A percentile compares a stretch with the other conserved stretches of the same genome.
Evolutionary conservation across 148 eudicot species (phyloP).

Genomic region (Rhododendron vialii): DNA sequence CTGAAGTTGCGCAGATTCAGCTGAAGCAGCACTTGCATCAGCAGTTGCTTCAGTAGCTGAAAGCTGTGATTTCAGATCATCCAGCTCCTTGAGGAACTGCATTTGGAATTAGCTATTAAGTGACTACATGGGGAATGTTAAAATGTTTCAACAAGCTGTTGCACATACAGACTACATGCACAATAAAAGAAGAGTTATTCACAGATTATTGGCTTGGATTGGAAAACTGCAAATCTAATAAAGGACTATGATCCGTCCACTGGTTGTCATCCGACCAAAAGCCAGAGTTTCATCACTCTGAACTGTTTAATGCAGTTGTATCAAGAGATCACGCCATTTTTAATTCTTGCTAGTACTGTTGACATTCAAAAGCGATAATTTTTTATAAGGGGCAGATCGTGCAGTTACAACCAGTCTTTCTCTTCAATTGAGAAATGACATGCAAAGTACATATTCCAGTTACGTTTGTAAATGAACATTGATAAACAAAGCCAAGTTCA

Average conservation of each 20-base stretch:
- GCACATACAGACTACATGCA: background rate
- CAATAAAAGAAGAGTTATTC: background rate
- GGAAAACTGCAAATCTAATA: background rate
- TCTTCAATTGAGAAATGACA: background rate
- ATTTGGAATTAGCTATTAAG: background rate
- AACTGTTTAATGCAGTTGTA: background rate
- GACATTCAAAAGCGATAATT: background rate
- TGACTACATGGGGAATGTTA: background rate
- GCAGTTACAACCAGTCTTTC: background rate
- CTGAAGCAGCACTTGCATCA: slow-evolving; percentile 78
- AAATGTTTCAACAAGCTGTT: background rate
- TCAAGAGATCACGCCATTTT: background rate
- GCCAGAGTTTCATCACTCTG: background rate
- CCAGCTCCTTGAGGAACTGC: slow-evolving; percentile 76
- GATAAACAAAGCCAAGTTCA: background rate
- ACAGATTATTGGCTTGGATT: background rate
- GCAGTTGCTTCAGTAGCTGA: slow-evolving; percentile 64
- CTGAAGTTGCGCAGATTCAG: slow-evolving; percentile 78
- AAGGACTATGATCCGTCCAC: background rate
- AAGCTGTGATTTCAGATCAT: slow-evolving; percentile 64
- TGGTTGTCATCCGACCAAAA: background rate
- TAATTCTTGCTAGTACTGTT: background rate
- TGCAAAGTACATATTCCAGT: background rate
- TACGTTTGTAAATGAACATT: too few relatives aligned
- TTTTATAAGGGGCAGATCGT: background rate